Percentiles rank a stretch among this genome's conserved stretches.
These are phyloP conservation scores for Protea cynaroides DNA, from an alignment of 164 flowering plant species.

Conservation along the genomic window DNA sequence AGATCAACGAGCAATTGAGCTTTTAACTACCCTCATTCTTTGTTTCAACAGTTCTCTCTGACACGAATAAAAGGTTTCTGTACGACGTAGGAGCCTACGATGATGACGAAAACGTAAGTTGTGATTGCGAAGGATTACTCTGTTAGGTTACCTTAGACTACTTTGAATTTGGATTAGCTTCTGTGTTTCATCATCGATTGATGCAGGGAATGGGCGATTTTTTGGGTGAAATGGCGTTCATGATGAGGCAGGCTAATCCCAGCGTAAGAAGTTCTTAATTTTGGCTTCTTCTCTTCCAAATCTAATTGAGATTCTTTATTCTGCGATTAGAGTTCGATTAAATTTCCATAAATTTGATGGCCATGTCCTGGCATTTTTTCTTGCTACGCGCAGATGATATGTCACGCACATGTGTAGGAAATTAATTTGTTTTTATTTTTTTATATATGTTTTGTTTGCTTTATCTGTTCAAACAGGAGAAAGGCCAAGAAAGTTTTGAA, in stretches of 20 bases:
- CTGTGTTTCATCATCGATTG: too few relatives aligned
- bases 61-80: constrained; percentile 68
- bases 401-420: too few relatives aligned
- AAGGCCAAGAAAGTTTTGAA: constrained; percentile 59
- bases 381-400: background rate
- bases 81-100: constrained; percentile 90
- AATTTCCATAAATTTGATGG: too few relatives aligned
- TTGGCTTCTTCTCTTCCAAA: background rate
- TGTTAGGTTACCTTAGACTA: too few relatives aligned
- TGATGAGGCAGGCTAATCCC: constrained; percentile 70
- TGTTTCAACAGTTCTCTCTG: constrained; percentile 62
- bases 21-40: background rate
- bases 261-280: constrained; percentile 38
- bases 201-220: constrained; percentile 92
- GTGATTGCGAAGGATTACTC: too few relatives aligned
- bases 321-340: too few relatives aligned
- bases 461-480: constrained; percentile 38
- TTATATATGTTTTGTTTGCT: background rate
- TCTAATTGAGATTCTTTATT: too few relatives aligned
- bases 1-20: background rate
- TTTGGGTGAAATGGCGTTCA: constrained; percentile 70
- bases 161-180: too few relatives aligned
- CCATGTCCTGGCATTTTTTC: background rate
- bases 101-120: constrained; percentile 61
- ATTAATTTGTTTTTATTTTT: background rate